Base-by-base conservation (phyloP, 352 stramenopile species). In the Hyaloperonospora arabidopsidis region DNA sequence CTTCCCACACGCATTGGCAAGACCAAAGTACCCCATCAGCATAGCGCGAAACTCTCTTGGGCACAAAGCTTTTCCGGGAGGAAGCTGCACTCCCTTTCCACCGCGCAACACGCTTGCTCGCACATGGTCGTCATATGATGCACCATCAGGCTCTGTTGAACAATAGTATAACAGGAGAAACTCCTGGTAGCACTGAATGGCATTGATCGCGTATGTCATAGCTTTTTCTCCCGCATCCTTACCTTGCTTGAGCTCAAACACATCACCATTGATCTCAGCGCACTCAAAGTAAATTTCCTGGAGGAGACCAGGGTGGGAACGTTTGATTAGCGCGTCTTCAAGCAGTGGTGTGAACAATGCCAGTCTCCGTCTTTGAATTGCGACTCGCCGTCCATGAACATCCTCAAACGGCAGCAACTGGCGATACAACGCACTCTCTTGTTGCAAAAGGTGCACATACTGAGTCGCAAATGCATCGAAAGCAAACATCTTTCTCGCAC, bases 281-380 rank as follows among this genome's bases (percentile, higher is more conserved):
- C 63, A 74, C 52, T 90, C 79, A 32, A 74, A 90, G 53, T 70
- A 79, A 2, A 88, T 57, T 45, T 90, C 78, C 43, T 90, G 80
- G 10, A 90, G 29, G 6, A 86, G 54, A 6, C 74, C 70, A 3
- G 57, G 57, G 49, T 76, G 87, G 4, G 74, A 78, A 5, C 67
- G 69, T 4, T 67, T 56, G 48, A 85, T 90, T 46, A 90, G 52
- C 17, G 72, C 56, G 12, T 71, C 68, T 1, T 51, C 58, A 0
- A 87, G 52, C 25, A 90, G 19, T 0, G 77, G 63, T 5, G 64
- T 74, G 6, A 88, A 44, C 28, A 87, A 18, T 1, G 56, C 61
- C 13, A 87, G 36, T 0, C 80, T 63, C 13, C 78, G 70, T 49
- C 80, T 49, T 8, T 88, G 74, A 74, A 91, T 86, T 7, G 78